These are phyloP conservation scores for Fraxinus cuspidata DNA, from an alignment of 257 asterid species.

Conservation along the genomic window DNA sequence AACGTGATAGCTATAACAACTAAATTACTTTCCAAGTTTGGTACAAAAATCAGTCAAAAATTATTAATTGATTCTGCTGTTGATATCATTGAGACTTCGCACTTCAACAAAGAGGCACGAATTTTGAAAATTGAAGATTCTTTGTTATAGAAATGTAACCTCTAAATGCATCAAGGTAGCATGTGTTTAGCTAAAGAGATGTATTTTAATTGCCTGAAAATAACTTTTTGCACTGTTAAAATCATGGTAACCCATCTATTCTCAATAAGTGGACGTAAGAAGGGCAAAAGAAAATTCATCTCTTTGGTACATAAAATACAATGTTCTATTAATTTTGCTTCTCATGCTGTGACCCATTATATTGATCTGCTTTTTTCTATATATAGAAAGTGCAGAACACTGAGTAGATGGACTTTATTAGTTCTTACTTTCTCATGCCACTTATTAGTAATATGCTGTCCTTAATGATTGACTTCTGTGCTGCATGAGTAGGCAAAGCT, in stretches of 20 bases:
- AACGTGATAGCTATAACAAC: background rate
- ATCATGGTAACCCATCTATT: background rate
- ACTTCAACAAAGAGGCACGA: background rate
- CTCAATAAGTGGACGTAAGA: background rate
- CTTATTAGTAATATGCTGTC: background rate
- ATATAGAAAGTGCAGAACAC: background rate
- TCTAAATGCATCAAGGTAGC: background rate
- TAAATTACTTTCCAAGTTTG: background rate
- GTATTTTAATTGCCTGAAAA: background rate
- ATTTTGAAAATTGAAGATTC: background rate
- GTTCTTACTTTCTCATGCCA: background rate
- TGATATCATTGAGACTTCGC: background rate
- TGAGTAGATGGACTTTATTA: background rate
- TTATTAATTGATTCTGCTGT: slow-evolving; percentile 5
- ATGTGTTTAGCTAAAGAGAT: background rate
- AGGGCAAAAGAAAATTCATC: slow-evolving; percentile 9
- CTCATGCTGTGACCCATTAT: background rate
- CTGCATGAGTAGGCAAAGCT: background rate
- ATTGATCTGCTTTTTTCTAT: background rate
- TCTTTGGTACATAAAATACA: background rate
- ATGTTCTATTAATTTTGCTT: background rate
- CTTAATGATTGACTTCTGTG: background rate
- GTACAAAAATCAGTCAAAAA: background rate
- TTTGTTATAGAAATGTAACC: background rate
- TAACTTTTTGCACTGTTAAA: background rate